Conservation (phyloP, 2,329 filamentous ascomycete species). For the Pseudogymnoascus sp. region DNA sequence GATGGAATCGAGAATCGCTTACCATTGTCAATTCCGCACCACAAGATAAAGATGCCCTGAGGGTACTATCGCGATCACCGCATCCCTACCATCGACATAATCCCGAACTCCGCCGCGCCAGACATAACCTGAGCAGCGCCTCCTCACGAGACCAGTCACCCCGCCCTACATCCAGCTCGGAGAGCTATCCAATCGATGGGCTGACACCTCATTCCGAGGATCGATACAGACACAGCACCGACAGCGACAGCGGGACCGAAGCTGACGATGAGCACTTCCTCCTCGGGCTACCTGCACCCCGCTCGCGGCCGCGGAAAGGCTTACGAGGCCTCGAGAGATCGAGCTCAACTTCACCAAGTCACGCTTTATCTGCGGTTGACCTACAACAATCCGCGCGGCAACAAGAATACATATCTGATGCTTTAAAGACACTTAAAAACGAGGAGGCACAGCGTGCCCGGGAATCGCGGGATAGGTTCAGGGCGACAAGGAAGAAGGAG, state of each 20-base stretch:
- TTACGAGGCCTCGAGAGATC: constrained; percentile 53
- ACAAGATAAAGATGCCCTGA: constrained; percentile 18
- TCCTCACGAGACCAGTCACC: constrained; percentile 17
- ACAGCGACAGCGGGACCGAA: constrained; percentile 87
- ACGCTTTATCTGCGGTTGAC: constrained; percentile 41
- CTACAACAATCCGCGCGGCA: constrained; percentile 31
- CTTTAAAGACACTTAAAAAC: neutral
- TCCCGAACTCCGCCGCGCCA: constrained; percentile 46
- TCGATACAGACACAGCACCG: constrained; percentile 24
- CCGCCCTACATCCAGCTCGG: constrained; percentile 21
- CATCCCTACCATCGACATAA: constrained; percentile 59
- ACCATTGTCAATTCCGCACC: constrained; percentile 15
- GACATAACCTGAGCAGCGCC: constrained; percentile 30
- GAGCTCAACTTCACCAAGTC: constrained; percentile 48
- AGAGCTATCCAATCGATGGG: constrained; percentile 6
- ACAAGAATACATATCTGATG: constrained; percentile 12
- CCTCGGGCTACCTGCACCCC: constrained; percentile 75
- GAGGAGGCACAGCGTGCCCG: constrained; percentile 16
- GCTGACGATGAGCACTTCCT: constrained; percentile 90
- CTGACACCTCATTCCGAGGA: constrained; percentile 26
- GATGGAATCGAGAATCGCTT: constrained; percentile 6
- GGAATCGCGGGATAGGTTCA: constrained; percentile 28
- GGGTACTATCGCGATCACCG: constrained; percentile 44
- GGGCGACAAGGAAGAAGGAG: constrained; percentile 39
- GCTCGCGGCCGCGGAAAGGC: constrained; percentile 66